Evolutionary conservation across 495 filamentous ascomycete species (phyloP).

Genomic region (Aspergillus baeticus): DNA sequence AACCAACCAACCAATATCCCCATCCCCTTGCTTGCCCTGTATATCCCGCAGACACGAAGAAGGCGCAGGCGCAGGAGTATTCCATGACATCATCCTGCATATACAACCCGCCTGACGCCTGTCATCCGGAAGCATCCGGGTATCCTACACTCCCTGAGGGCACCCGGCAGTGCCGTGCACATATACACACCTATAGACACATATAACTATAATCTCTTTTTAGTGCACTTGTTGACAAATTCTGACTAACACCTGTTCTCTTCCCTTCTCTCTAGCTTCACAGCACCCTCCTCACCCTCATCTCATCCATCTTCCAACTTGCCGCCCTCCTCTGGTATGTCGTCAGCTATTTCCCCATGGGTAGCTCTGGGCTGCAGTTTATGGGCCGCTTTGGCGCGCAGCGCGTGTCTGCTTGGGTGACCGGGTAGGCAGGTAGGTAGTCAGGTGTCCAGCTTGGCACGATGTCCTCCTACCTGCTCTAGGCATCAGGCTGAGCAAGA

Average conservation of each 20-base stretch:
- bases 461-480: too few species aligned
- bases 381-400: conserved; percentile 82
- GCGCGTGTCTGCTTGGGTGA: conserved; percentile 86
- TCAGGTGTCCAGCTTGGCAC: too few species aligned
- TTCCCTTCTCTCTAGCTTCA: conserved; percentile 57
- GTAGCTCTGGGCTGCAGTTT: conserved; percentile 80
- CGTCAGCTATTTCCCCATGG: conserved; percentile 98
- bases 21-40: background rate
- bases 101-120: conserved; percentile 1
- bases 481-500: too few species aligned
- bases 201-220: background rate
- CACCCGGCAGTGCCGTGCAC: background rate
- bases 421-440: conserved; percentile 44
- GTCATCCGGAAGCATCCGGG: conserved; percentile 7
- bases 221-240: background rate
- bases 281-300: conserved; percentile 75
- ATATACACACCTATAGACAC: background rate
- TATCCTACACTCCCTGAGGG: background rate
- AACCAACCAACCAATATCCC: conserved; percentile 10
- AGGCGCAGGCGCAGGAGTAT: background rate
- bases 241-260: conserved; percentile 17
- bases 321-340: conserved; percentile 87
- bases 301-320: conserved; percentile 80
- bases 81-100: conserved; percentile 11
- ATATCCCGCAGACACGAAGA: background rate